These are phyloP conservation scores for Fusarium sterilihyphosum DNA, from an alignment of 2,329 filamentous ascomycete genomes.

Conservation along the genomic window DNA sequence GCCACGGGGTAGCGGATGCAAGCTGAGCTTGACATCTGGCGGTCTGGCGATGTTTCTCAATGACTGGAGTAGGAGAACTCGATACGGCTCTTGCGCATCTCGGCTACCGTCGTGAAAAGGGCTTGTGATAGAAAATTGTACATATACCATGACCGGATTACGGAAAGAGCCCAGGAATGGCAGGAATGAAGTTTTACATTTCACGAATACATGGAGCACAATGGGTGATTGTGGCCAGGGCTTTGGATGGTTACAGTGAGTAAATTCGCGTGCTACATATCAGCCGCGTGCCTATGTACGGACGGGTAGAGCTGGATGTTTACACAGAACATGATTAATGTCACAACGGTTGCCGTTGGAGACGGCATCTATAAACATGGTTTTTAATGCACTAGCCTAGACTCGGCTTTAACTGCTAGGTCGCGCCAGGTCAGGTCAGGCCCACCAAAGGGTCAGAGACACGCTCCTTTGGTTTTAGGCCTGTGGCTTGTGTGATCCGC, in stretches of 20 bases:
- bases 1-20: conserved; percentile 29
- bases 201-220: conserved; percentile 7
- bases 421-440: conserved; percentile 6
- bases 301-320: not conserved
- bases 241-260: not conserved
- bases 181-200: conserved; percentile 46
- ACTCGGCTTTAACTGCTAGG: not conserved
- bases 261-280: not conserved
- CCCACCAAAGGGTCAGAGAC: not conserved
- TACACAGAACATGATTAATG: conserved; percentile 5
- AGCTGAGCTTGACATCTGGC: conserved; percentile 41
- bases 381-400: not conserved
- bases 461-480: conserved; percentile 13
- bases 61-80: conserved; percentile 29
- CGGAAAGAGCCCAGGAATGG: conserved; percentile 43
- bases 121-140: conserved; percentile 52
- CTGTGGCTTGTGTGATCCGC: conserved; percentile 6
- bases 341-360: conserved; percentile 34
- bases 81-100: conserved; percentile 31
- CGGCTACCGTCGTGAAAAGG: conserved; percentile 37
- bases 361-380: conserved; percentile 18
- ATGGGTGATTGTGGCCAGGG: not conserved
- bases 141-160: conserved; percentile 53
- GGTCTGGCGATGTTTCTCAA: conserved; percentile 29
- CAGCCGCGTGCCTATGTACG: not conserved